Percentiles rank a stretch among this genome's conserved stretches.
phyloP scores from a whole-genome alignment of 208 protist species.

The Herpetomonas samuelpessoai region DNA sequence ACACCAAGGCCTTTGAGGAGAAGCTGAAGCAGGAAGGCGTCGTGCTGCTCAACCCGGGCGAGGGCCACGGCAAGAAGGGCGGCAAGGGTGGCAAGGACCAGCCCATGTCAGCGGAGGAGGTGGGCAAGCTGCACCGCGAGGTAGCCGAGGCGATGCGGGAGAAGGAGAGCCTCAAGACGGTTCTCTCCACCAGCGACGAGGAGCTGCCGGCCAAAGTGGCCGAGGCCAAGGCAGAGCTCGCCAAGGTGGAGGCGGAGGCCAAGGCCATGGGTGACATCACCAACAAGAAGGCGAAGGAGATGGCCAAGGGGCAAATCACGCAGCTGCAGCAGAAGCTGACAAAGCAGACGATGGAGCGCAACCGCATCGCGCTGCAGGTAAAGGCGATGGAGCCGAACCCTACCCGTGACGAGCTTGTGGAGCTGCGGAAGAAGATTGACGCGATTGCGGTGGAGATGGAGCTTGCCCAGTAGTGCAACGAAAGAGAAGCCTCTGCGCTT shows the following conservation, averaged over 20 bases:
- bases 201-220: slow-evolving; percentile 46
- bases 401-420: slow-evolving; percentile 49
- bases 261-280: slow-evolving; percentile 13
- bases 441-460: slow-evolving; percentile 40
- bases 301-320: slow-evolving; percentile 62
- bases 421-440: slow-evolving; percentile 53
- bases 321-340: slow-evolving; percentile 78
- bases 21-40: slow-evolving; percentile 48
- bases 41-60: slow-evolving; percentile 62
- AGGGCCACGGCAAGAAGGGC: slow-evolving; percentile 28
- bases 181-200: slow-evolving; percentile 59
- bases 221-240: slow-evolving; percentile 52
- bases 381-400: slow-evolving; percentile 67
- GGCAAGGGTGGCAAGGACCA: slow-evolving; percentile 42
- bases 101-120: slow-evolving; percentile 42
- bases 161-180: slow-evolving; percentile 59
- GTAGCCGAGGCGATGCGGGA: slow-evolving; percentile 57
- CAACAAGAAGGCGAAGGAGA: slow-evolving; percentile 16
- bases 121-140: slow-evolving; percentile 48
- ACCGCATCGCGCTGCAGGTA: slow-evolving; percentile 71
- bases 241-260: slow-evolving; percentile 26
- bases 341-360: slow-evolving; percentile 74
- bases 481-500: too few relatives aligned
- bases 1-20: slow-evolving; percentile 49
- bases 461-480: slow-evolving; percentile 13